phyloP scores from a whole-genome alignment of 2,329 filamentous ascomycete genomes.

The Gyromitra esculenta region DNA sequence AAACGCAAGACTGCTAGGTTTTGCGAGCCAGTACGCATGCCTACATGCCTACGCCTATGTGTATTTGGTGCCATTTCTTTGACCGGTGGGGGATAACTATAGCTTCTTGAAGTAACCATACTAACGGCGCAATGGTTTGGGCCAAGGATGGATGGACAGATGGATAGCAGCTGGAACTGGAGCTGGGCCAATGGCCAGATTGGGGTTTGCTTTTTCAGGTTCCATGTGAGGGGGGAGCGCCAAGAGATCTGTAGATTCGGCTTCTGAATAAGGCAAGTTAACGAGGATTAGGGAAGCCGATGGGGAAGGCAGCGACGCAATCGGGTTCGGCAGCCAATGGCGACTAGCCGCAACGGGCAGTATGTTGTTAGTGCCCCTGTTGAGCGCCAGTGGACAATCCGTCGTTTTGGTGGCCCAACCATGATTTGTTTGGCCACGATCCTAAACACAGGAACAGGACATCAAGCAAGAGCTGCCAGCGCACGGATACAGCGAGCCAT shows the following conservation, averaged over 20 bases:
- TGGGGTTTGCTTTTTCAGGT: background rate
- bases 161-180: background rate
- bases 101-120: background rate
- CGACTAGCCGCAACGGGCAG: conserved; percentile 25
- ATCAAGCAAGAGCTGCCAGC: conserved; percentile 41
- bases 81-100: too few relatives aligned
- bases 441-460: conserved; percentile 40
- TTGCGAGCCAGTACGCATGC: too few relatives aligned
- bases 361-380: conserved; percentile 39
- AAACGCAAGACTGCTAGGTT: too few relatives aligned
- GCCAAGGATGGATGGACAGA: background rate
- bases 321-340: background rate
- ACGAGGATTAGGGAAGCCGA: background rate
- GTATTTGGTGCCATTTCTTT: background rate
- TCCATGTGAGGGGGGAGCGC: background rate
- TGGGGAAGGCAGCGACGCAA: too few relatives aligned
- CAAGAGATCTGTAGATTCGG: conserved; percentile 24
- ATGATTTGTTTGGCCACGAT: conserved; percentile 40
- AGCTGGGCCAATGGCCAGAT: background rate
- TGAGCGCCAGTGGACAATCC: conserved; percentile 23
- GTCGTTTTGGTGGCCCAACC: conserved; percentile 21
- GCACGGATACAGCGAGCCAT: conserved; percentile 45
- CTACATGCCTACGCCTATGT: too few relatives aligned
- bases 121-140: background rate
- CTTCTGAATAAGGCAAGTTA: background rate